A percentile compares a stretch with the other conserved stretches of the same genome.
phyloP scores from a whole-genome alignment of 129 eudicot species.

The Saposhnikovia divaricata region DNA sequence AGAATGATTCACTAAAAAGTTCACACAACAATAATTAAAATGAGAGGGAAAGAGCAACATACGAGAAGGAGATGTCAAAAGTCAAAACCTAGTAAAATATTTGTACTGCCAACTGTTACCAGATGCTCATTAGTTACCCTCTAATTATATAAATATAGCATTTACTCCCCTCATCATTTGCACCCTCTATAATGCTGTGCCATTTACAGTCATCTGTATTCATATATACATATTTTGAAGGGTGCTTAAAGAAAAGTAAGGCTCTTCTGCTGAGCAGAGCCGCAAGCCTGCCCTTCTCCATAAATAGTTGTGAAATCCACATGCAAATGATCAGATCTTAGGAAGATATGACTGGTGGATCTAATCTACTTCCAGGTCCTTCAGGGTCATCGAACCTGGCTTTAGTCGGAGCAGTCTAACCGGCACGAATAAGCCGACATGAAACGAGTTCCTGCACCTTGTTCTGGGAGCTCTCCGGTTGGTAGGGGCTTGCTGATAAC shows the following conservation, averaged over 20 bases:
- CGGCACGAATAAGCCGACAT: too few species aligned
- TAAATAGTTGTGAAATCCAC: neutral
- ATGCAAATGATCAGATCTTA: neutral
- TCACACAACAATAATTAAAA: neutral
- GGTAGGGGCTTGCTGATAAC: too few species aligned
- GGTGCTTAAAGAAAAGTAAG: neutral
- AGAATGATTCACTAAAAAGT: neutral
- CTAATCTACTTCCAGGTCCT: neutral
- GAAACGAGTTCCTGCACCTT: too few species aligned
- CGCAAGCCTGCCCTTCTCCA: neutral
- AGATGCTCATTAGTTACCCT: neutral
- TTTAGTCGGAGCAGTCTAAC: too few species aligned
- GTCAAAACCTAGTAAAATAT: neutral
- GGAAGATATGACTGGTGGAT: neutral
- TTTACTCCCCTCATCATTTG: neutral
- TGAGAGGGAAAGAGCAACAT: neutral
- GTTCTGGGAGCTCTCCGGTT: too few species aligned
- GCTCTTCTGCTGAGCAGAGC: neutral
- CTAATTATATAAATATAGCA: neutral
- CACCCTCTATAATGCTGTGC: neutral
- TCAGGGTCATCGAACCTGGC: neutral
- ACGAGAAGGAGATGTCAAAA: neutral
- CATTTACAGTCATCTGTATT: neutral
- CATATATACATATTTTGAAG: neutral
- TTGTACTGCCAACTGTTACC: neutral